Base-by-base conservation (phyloP, 169 alveolate genomes). In the Cryptosporidium baileyi region DNA sequence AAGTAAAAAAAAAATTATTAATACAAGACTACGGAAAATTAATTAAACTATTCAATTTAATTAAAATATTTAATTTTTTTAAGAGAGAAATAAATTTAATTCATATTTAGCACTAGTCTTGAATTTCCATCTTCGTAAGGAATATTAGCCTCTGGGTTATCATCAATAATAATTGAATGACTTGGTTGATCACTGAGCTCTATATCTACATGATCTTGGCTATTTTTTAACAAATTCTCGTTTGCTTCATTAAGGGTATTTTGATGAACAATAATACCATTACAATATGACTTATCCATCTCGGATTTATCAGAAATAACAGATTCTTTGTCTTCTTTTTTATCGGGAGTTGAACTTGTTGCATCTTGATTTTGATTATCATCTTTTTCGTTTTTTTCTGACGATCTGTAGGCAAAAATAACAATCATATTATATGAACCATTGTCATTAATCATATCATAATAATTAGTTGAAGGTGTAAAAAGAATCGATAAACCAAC, bases 401-500 rank as follows among this genome's bases (percentile, higher is more conserved):
- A 19, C 13, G 32, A n/a, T 22, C 54, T 65, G 28, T 26, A 47
- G 15, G 63, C 43, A 45, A 65, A 28, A 1, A 65, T 47, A 30
- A 65, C 45, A 30, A 32, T 30, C 17, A 65, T 28, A 47, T 19
- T 65, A n/a, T 51, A 45, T 47, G 81, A 45, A 1, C 63, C 60
- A 38, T 28, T 45, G 8, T 65, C 47, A 30, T 74, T 74, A 22
- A 57, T n/a, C 60, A 74, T 74, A 26, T 54, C 67, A 19, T n/a
- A 22, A 11, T 74, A 74, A 11, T 54, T 74, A n/a, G 11, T 40
- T 3, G 32, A 24, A 24, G 85, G 85, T 8, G 36, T 54, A 22
- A 74, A 54, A 15, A 74, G 59, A 17, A 74, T 54, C 15, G 85
- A 51, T 9, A 74, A 59, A 3, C 85, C 85, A 52, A 74, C 41